Conservation (phyloP, 371 early-diverging fungal species). For the Phascolomyces articulosus region DNA sequence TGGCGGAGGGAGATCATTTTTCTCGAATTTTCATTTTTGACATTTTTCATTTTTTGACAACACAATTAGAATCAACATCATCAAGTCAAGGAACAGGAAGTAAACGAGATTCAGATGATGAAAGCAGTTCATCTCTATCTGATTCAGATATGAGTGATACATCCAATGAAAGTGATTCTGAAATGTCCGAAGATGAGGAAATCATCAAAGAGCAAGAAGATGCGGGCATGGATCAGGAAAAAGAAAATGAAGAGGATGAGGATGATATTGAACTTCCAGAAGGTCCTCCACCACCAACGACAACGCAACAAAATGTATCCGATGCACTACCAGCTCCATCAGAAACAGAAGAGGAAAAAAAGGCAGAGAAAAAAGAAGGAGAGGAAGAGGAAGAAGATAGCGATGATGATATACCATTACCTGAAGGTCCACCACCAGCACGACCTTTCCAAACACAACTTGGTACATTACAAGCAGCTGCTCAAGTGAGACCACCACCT, state of each 20-base stretch:
- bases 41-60: neutral
- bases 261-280: slow-evolving; percentile 20
- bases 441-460: slow-evolving; percentile 37
- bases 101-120: neutral
- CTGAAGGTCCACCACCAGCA: slow-evolving; percentile 48
- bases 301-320: neutral
- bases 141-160: slow-evolving; percentile 20
- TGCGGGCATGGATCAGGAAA: neutral
- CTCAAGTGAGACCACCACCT: slow-evolving; percentile 20
- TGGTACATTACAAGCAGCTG: slow-evolving; percentile 19
- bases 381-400: slow-evolving; percentile 36
- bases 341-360: slow-evolving; percentile 7
- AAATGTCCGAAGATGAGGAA: neutral
- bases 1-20: no score
- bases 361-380: no score
- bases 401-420: slow-evolving; percentile 50
- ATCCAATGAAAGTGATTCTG: slow-evolving; percentile 15
- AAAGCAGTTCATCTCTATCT: neutral
- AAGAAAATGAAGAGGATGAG: slow-evolving; percentile 12
- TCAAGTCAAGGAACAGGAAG: neutral
- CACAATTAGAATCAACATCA: neutral
- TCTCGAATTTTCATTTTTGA: neutral
- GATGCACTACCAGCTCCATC: neutral
- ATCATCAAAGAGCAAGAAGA: neutral
- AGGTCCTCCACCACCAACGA: slow-evolving; percentile 14